Percentiles rank a stretch among this genome's conserved stretches.
These are phyloP conservation scores for Zasmidium citrigriseum DNA, from an alignment of 2,329 filamentous ascomycete genomes.

Conservation along the genomic window DNA sequence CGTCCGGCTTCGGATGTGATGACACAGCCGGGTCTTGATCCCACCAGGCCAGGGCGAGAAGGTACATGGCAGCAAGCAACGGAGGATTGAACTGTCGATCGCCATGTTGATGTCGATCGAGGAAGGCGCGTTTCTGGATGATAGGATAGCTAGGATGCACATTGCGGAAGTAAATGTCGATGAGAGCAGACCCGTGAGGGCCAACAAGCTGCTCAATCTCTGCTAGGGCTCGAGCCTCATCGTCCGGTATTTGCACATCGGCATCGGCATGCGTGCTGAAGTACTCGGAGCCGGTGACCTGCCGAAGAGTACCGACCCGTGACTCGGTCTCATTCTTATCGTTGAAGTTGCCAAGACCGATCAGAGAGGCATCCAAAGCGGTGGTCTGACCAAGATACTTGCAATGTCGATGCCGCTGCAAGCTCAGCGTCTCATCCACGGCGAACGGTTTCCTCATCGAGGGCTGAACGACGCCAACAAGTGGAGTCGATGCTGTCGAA, in stretches of 20 bases:
- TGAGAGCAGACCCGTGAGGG: constrained; percentile 72
- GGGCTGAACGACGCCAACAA: constrained; percentile 13
- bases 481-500: neutral
- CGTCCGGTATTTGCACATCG: constrained; percentile 70
- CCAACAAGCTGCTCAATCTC: constrained; percentile 75
- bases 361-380: constrained; percentile 80
- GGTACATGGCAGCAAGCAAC: constrained; percentile 77
- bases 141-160: constrained; percentile 83
- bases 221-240: constrained; percentile 67
- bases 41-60: constrained; percentile 88
- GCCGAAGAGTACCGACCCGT: constrained; percentile 63
- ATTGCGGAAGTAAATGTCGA: constrained; percentile 79
- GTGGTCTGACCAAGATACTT: constrained; percentile 83
- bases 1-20: constrained; percentile 66
- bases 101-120: constrained; percentile 74
- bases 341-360: constrained; percentile 78
- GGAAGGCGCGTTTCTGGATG: constrained; percentile 76
- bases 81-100: constrained; percentile 75
- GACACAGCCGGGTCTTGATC: constrained; percentile 69
- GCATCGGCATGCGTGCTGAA: constrained; percentile 79
- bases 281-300: constrained; percentile 75
- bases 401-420: constrained; percentile 77
- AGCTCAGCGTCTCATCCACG: constrained; percentile 60
- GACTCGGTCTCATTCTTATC: constrained; percentile 78
- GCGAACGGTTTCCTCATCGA: constrained; percentile 32